These are phyloP conservation scores for Claviceps capensis DNA, from an alignment of 2,329 filamentous ascomycete genomes.

Conservation along the genomic window DNA sequence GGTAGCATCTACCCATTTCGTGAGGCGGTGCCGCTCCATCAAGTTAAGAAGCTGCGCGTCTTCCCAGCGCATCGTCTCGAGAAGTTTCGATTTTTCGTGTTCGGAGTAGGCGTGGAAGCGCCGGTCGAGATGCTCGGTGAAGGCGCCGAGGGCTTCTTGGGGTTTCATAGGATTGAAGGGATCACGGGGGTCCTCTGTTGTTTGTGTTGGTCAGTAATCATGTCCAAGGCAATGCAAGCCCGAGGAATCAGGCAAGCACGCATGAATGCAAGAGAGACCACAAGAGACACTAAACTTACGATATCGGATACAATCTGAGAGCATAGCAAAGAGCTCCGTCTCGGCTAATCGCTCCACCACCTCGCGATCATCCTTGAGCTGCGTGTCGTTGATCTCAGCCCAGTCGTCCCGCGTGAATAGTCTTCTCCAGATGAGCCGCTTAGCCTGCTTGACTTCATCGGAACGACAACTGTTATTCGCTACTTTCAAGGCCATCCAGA, in stretches of 20 bases:
- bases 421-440: slow-evolving; percentile 69
- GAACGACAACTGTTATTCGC: slow-evolving; percentile 39
- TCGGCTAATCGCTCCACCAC: slow-evolving; percentile 46
- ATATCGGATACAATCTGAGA: slow-evolving; percentile 48
- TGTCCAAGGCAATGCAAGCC: neutral
- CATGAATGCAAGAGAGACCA: neutral
- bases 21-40: slow-evolving; percentile 54
- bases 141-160: slow-evolving; percentile 43
- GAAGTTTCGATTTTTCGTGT: slow-evolving; percentile 50
- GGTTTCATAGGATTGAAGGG: slow-evolving; percentile 35
- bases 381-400: slow-evolving; percentile 64
- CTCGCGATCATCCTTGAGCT: slow-evolving; percentile 56
- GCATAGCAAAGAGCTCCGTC: slow-evolving; percentile 56
- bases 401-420: slow-evolving; percentile 78
- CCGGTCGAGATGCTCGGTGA: slow-evolving; percentile 45
- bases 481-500: slow-evolving; percentile 58
- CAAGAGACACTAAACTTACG: slow-evolving; percentile 35
- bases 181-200: slow-evolving; percentile 26
- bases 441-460: slow-evolving; percentile 44
- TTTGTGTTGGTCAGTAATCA: slow-evolving; percentile 14
- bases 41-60: slow-evolving; percentile 47
- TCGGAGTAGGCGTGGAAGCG: slow-evolving; percentile 47
- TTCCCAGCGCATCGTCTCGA: slow-evolving; percentile 60
- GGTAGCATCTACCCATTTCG: slow-evolving; percentile 45
- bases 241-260: too few species aligned